Percentiles rank a stretch among this genome's conserved stretches.
These are phyloP conservation scores for Tuber melanosporum DNA, from an alignment of 495 filamentous ascomycete genomes.

Conservation along the genomic window DNA sequence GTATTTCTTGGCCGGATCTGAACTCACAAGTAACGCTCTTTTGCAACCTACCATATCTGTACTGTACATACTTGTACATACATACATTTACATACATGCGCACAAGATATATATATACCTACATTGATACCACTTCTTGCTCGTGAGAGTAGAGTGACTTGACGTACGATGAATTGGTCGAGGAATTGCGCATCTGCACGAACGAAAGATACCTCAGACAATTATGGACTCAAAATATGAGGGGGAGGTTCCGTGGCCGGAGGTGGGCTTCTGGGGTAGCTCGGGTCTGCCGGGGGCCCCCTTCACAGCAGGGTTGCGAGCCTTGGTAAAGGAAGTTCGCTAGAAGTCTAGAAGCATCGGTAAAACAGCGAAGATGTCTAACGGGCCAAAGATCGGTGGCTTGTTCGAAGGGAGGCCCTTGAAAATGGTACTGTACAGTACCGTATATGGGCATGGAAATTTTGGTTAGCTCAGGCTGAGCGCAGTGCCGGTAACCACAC, in stretches of 20 bases:
- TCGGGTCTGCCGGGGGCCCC: background rate
- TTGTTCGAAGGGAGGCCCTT: background rate
- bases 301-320: background rate
- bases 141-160: background rate
- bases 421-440: no score
- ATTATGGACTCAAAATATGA: background rate
- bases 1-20: background rate
- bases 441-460: background rate
- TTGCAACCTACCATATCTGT: background rate
- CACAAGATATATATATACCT: background rate
- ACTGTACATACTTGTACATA: background rate
- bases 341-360: conserved; percentile 2
- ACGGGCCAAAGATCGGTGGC: background rate
- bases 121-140: background rate
- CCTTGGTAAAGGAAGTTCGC: conserved; percentile 3
- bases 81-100: background rate
- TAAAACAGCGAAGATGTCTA: background rate
- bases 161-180: background rate
- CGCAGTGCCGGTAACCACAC: background rate
- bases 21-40: background rate
- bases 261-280: background rate
- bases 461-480: background rate
- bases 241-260: background rate
- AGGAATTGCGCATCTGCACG: background rate
- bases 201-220: background rate